Percentiles rank a stretch among this genome's conserved stretches.
Evolutionary conservation across 805 yeast species (phyloP).

Genomic region (Tetrapisispora nanseiensis): DNA sequence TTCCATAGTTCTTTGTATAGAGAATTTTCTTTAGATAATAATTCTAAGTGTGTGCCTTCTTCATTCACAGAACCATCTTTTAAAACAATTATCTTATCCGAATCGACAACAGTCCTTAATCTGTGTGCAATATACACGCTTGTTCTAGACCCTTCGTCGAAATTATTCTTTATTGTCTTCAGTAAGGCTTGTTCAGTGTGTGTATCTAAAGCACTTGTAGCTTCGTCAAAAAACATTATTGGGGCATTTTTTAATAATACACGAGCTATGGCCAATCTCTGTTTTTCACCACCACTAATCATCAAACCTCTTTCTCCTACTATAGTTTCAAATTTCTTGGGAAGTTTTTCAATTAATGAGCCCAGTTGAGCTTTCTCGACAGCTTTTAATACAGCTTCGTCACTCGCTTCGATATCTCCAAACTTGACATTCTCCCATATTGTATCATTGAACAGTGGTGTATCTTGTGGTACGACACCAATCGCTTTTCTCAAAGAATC

Average conservation of each 20-base stretch:
- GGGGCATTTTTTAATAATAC: constrained; percentile 78
- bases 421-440: constrained; percentile 80
- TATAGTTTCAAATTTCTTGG: constrained; percentile 74
- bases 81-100: constrained; percentile 86
- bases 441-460: constrained; percentile 88
- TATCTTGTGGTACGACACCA: constrained; percentile 96
- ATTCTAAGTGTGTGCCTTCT: constrained; percentile 70
- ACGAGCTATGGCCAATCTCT: constrained; percentile 87
- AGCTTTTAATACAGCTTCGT: constrained; percentile 57
- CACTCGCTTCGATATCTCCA: constrained; percentile 66
- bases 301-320: constrained; percentile 98
- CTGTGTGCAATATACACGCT: constrained; percentile 91
- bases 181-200: constrained; percentile 85
- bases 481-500: constrained; percentile 64
- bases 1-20: constrained; percentile 80
- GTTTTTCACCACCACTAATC: constrained; percentile 99
- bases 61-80: constrained; percentile 72
- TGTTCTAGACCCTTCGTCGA: constrained; percentile 51
- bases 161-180: constrained; percentile 59
- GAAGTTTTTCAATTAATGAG: constrained; percentile 54
- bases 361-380: constrained; percentile 64
- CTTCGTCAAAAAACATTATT: constrained; percentile 92
- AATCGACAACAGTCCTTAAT: constrained; percentile 83
- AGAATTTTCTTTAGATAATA: constrained; percentile 46
- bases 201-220: constrained; percentile 92